Percentiles rank a stretch among this genome's conserved stretches.
Evolutionary conservation across 164 flowering plant species (phyloP).

Genomic region (Liquidambar formosana): DNA sequence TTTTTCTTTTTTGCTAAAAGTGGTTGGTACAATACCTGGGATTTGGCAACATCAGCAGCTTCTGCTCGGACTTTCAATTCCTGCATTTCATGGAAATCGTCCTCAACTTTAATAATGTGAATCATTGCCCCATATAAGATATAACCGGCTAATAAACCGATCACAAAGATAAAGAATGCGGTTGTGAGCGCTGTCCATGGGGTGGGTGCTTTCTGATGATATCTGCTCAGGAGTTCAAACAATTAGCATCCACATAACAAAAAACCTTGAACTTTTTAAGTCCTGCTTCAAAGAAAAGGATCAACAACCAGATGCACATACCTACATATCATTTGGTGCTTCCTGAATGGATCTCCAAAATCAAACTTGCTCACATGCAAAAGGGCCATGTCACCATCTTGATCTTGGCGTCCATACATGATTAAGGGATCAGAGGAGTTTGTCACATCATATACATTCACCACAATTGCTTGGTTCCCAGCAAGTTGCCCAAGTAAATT

Average conservation of each 20-base stretch:
- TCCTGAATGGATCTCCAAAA: slow-evolving; percentile 93
- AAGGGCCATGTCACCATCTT: slow-evolving; percentile 70
- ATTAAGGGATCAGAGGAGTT: slow-evolving; percentile 70
- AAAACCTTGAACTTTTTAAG: neutral
- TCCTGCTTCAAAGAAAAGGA: neutral
- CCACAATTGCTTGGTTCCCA: slow-evolving; percentile 80
- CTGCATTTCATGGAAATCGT: slow-evolving; percentile 77
- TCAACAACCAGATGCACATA: slow-evolving; percentile 25
- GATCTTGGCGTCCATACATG: slow-evolving; percentile 76
- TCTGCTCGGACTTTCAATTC: slow-evolving; percentile 83
- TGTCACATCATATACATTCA: slow-evolving; percentile 85
- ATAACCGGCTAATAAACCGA: slow-evolving; percentile 63
- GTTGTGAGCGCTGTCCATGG: slow-evolving; percentile 67
- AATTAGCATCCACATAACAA: neutral
- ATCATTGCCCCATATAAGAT: slow-evolving; percentile 64
- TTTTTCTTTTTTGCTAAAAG: neutral
- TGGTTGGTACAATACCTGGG: slow-evolving; percentile 56
- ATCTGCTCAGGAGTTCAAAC: slow-evolving; percentile 40
- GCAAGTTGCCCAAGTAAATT: slow-evolving; percentile 90
- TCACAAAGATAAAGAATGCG: slow-evolving; percentile 60
- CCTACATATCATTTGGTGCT: slow-evolving; percentile 89
- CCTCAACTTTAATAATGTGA: slow-evolving; percentile 84
- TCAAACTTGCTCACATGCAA: slow-evolving; percentile 75
- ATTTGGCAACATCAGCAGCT: slow-evolving; percentile 95
- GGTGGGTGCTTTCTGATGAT: slow-evolving; percentile 65